These are phyloP conservation scores for Umbelopsis sp. DNA, from an alignment of 192 early-diverging fungal species.

Conservation along the genomic window DNA sequence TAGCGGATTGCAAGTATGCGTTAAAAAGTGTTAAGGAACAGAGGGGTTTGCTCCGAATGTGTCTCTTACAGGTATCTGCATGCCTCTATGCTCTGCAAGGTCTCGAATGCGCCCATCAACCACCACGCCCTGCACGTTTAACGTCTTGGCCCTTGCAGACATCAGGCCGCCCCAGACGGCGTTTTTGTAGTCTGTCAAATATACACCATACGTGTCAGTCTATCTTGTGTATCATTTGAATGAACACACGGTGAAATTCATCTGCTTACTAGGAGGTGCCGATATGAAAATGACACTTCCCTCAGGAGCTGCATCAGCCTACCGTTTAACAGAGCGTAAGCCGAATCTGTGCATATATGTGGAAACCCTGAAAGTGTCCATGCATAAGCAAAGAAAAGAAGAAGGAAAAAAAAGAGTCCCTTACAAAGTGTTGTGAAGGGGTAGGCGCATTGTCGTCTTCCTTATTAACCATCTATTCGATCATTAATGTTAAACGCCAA, in stretches of 20 bases:
- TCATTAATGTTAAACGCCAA: slow-evolving; percentile 7
- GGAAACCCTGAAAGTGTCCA: not conserved
- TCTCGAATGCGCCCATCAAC: slow-evolving; percentile 58
- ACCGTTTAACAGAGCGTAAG: not conserved
- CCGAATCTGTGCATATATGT: not conserved
- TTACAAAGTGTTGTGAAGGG: slow-evolving; percentile 36
- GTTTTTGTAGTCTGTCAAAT: slow-evolving; percentile 40
- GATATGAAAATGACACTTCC: slow-evolving; percentile 54
- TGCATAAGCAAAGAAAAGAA: not conserved
- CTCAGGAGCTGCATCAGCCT: slow-evolving; percentile 51
- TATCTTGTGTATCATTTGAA: not conserved
- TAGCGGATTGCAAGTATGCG: slow-evolving; percentile 9
- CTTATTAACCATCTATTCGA: slow-evolving; percentile 46
- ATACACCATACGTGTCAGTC: not conserved
- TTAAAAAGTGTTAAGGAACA: no score
- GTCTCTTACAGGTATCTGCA: slow-evolving; percentile 46
- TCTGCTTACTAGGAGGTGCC: slow-evolving; percentile 44
- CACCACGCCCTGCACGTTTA: slow-evolving; percentile 50
- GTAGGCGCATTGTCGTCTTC: slow-evolving; percentile 43
- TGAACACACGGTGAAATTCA: not conserved
- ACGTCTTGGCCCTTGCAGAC: slow-evolving; percentile 51
- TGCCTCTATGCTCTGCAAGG: slow-evolving; percentile 52
- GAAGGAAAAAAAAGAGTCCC: not conserved
- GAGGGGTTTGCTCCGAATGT: not conserved
- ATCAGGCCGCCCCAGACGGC: slow-evolving; percentile 65